These are phyloP conservation scores for Alternaria sp. DNA, from an alignment of 2,329 filamentous ascomycete genomes.

Conservation along the genomic window DNA sequence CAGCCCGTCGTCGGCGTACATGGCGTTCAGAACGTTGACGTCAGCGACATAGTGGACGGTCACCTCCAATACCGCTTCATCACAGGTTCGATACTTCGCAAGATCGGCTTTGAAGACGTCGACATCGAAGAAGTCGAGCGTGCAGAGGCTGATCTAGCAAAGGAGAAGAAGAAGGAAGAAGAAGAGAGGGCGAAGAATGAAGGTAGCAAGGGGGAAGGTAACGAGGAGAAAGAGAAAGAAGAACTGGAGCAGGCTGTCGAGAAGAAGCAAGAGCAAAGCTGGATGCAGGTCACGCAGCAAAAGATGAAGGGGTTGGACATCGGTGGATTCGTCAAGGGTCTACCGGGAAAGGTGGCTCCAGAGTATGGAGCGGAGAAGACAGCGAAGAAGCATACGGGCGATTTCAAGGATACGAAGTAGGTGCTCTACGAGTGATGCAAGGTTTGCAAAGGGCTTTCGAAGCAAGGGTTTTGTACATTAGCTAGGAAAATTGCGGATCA, in stretches of 20 bases:
- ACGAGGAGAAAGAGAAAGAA: slow-evolving; percentile 43
- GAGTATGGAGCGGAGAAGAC: not conserved
- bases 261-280: slow-evolving; percentile 54
- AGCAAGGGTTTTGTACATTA: not conserved
- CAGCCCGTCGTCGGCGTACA: slow-evolving; percentile 73
- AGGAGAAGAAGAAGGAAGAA: slow-evolving; percentile 53
- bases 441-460: not conserved
- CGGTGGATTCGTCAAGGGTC: slow-evolving; percentile 9
- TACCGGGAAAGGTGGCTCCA: not conserved
- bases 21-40: slow-evolving; percentile 67
- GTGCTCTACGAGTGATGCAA: not conserved
- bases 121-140: slow-evolving; percentile 55
- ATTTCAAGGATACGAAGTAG: not conserved
- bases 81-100: slow-evolving; percentile 58
- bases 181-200: slow-evolving; percentile 43
- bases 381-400: not conserved
- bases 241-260: slow-evolving; percentile 52
- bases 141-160: slow-evolving; percentile 53
- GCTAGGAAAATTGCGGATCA: not conserved
- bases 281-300: slow-evolving; percentile 51
- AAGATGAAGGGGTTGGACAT: slow-evolving; percentile 46
- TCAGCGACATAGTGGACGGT: slow-evolving; percentile 58
- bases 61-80: slow-evolving; percentile 60
- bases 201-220: slow-evolving; percentile 25
- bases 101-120: slow-evolving; percentile 61